Base-by-base conservation (phyloP, 163 green algal species). In the Smithsoniella earleae region DNA sequence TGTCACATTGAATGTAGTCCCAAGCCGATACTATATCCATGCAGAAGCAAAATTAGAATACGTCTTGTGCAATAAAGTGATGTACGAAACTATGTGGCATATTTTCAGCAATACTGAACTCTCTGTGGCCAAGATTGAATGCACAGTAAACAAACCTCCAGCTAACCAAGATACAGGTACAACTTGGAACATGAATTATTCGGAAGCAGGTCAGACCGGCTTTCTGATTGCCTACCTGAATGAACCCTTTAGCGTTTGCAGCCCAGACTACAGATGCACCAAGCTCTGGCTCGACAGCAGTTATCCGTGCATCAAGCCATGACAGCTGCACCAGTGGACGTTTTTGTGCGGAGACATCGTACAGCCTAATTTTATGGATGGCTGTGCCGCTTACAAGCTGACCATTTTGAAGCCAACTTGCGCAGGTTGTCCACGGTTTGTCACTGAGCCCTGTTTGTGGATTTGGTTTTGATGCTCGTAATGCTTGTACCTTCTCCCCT, bases 341-440 rank as follows among this genome's bases (percentile, higher is more conserved):
- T 36, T 43, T 69, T 33, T 69, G 58, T 69, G 58, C 58, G 34
- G n/a, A 30, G 5, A 69, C 25, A 40, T 69, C 58, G 43, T 69
- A 69, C 58, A 69, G 5, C 25, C 58, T 69, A 5, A 69, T 13
- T 13, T 69, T 69, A 13, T 69, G 58, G 27, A 45, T 25, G 1
- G 58, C 58, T 1, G 58, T 69, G 3, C 58, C 58, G 43, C 58
- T 43, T 18, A 69, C 16, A 3, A 69, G 25, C 8, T 36, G 20
- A 5, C 58, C 1, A 10, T 36, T 69, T 5, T 30, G 25, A n/a
- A 69, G 27, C 8, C 27, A 36, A 16, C 43, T 16, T 16, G 43
- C 34, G 25, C 58, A 69, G 3, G 58, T 69, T 13, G 58, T 69
- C 58, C 58, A 69, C 3, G n/a, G 58, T 43, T 30, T 36, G 8